Percentiles rank a stretch among this genome's conserved stretches.
These are phyloP conservation scores for Marchantia polymorpha DNA, from an alignment of 225 moss, liverwort and hornwort species.

Conservation along the genomic window DNA sequence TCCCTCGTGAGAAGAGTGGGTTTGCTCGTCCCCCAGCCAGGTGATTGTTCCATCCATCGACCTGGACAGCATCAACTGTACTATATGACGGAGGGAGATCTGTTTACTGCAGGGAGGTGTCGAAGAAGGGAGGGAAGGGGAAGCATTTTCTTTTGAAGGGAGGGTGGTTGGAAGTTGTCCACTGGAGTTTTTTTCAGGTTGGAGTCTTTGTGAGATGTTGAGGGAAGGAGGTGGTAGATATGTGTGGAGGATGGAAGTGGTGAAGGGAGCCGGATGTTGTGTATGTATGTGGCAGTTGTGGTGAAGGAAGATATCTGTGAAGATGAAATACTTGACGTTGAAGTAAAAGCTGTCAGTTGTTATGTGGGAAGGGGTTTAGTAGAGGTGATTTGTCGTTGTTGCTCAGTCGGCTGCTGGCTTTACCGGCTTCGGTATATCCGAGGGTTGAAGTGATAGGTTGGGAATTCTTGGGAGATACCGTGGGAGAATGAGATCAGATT, in stretches of 20 bases:
- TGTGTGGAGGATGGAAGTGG: constrained; percentile 42
- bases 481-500: constrained; percentile 37
- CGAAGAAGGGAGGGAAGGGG: constrained; percentile 39
- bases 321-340: constrained; percentile 38
- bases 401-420: constrained; percentile 23
- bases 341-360: constrained; percentile 47
- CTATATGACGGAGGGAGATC: constrained; percentile 35
- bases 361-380: constrained; percentile 41
- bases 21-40: constrained; percentile 86
- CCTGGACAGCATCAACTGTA: constrained; percentile 4
- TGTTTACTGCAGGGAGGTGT: constrained; percentile 33
- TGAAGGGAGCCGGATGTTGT: constrained; percentile 48
- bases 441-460: constrained; percentile 34
- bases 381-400: constrained; percentile 33
- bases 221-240: constrained; percentile 26
- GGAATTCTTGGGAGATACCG: constrained; percentile 30
- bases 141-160: constrained; percentile 31
- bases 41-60: constrained; percentile 60
- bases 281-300: constrained; percentile 34
- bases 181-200: constrained; percentile 29
- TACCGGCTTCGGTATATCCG: constrained; percentile 7
- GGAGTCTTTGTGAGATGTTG: constrained; percentile 46
- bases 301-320: constrained; percentile 37
- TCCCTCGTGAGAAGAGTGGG: constrained; percentile 91
- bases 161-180: constrained; percentile 30